A percentile compares a stretch with the other conserved stretches of the same genome.
These are phyloP conservation scores for Aspergillus pseudotamarii DNA, from an alignment of 2,329 filamentous ascomycete genomes.

Conservation along the genomic window DNA sequence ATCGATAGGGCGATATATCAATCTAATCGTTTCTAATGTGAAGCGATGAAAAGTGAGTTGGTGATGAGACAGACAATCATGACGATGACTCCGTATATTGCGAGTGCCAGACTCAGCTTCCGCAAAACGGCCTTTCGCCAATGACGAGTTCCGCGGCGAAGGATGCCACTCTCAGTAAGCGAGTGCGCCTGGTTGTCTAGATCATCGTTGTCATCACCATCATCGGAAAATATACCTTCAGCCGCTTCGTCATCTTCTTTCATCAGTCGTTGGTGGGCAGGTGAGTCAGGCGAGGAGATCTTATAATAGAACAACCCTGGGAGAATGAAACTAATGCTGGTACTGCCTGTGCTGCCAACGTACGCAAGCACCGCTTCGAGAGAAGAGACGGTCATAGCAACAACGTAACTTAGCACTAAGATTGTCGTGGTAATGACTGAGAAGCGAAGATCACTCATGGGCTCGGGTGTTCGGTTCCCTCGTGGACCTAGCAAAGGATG, in stretches of 20 bases:
- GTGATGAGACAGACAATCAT: conserved; percentile 87
- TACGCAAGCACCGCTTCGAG: conserved; percentile 92
- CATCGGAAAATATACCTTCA: conserved; percentile 53
- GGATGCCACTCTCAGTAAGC: conserved; percentile 60
- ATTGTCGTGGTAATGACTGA: conserved; percentile 85
- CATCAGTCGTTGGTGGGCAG: conserved; percentile 79
- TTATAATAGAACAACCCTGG: conserved; percentile 98
- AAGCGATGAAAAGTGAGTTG: conserved; percentile 77
- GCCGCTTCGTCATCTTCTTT: conserved; percentile 84
- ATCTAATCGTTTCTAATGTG: conserved; percentile 53
- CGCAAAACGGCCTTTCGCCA: conserved; percentile 68
- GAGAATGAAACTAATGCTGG: conserved; percentile 94
- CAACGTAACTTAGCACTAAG: conserved; percentile 80
- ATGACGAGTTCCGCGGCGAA: conserved; percentile 63
- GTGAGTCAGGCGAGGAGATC: conserved; percentile 86
- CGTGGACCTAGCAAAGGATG: conserved; percentile 45
- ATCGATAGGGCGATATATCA: background rate
- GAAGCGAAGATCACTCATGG: conserved; percentile 86
- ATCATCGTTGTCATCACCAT: conserved; percentile 34
- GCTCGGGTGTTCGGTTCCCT: conserved; percentile 52
- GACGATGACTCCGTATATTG: conserved; percentile 80
- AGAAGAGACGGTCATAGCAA: conserved; percentile 86
- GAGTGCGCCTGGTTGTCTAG: conserved; percentile 36
- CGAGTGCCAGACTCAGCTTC: conserved; percentile 72
- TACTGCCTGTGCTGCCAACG: conserved; percentile 91